Conservation (phyloP, 805 yeast species). For the Wickerhamiella domercqiae region DNA sequence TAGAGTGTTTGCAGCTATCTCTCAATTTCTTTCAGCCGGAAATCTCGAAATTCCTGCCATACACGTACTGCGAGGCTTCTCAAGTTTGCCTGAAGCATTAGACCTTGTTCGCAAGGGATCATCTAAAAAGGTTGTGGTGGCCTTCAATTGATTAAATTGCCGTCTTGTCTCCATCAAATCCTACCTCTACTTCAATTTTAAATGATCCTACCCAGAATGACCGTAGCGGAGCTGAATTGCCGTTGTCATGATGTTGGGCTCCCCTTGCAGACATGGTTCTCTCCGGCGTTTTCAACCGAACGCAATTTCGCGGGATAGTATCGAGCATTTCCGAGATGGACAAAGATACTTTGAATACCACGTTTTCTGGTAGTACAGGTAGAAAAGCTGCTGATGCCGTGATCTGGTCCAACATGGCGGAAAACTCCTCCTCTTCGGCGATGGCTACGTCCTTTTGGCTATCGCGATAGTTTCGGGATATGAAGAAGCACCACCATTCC, state of each 20-base stretch:
- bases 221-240: too few relatives aligned
- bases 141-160: neutral
- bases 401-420: conserved; percentile 3
- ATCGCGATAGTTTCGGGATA: neutral
- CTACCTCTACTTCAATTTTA: too few relatives aligned
- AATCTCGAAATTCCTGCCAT: neutral
- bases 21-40: neutral
- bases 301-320: too few relatives aligned
- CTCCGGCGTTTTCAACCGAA: too few relatives aligned
- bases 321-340: too few relatives aligned
- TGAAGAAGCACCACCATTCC: too few relatives aligned
- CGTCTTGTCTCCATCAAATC: too few relatives aligned
- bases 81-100: neutral
- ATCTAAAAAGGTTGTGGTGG: neutral
- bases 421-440: neutral
- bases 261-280: too few relatives aligned
- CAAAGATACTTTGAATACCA: neutral
- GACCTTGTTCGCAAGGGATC: neutral
- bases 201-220: too few relatives aligned
- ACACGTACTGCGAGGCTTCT: neutral
- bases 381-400: neutral
- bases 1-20: neutral
- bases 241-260: too few relatives aligned
- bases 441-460: neutral
- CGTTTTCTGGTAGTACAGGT: neutral